phyloP scores from a whole-genome alignment of 306 rosid genomes.

The Vachellia collinsii region DNA sequence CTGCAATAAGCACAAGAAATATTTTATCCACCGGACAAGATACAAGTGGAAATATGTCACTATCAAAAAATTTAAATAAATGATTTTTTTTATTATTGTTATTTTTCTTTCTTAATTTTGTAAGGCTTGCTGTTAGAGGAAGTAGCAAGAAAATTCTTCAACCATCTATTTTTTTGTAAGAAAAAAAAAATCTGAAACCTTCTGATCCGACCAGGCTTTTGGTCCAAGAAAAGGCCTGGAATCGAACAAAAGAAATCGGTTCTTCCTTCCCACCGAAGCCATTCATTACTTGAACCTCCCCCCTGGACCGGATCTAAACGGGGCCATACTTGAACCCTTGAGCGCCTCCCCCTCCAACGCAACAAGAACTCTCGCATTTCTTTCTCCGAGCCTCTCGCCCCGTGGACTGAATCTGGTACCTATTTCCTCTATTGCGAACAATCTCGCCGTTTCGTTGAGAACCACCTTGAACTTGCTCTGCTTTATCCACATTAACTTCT shows the following conservation, averaged over 20 bases:
- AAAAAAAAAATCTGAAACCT: neutral
- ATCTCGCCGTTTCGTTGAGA: neutral
- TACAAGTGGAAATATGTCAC: neutral
- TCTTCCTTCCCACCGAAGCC: conserved; percentile 9
- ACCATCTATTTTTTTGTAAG: neutral
- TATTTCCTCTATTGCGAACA: neutral
- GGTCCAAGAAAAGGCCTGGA: conserved; percentile 20
- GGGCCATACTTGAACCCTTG: conserved; percentile 2
- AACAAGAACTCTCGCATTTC: neutral
- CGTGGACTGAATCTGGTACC: conserved; percentile 11
- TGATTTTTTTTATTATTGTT: neutral
- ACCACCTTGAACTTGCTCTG: neutral
- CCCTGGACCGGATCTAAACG: conserved; percentile 3
- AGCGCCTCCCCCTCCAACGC: neutral
- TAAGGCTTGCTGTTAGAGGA: neutral
- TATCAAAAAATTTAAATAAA: neutral
- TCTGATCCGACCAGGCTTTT: neutral
- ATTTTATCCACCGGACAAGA: neutral
- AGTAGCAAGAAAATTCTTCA: neutral
- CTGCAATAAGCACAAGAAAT: neutral
- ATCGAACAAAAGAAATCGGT: neutral
- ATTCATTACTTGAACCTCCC: neutral
- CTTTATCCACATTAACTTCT: neutral
- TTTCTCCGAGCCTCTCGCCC: neutral
- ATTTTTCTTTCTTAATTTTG: neutral